Evolutionary conservation across 1,139 yeast genomes (phyloP), one percentile per base, ranked within the genome.

Genomic region (Debaryomyces sp.): DNA sequence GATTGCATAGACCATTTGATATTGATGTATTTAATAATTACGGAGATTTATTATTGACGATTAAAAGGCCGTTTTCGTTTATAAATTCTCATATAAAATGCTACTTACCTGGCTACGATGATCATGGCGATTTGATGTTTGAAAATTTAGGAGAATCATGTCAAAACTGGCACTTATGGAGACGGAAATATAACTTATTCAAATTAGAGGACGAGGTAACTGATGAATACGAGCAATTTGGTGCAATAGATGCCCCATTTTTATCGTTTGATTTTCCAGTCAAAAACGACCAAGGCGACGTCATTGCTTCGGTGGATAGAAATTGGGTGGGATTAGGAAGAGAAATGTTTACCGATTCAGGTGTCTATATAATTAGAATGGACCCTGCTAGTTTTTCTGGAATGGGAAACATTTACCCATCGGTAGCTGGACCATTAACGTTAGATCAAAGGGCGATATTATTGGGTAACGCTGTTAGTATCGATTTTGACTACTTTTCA

Each of bases 311-410:
- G 2, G 92, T 94, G 1, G 96, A 90, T 64, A 79, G 98, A 59
- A 90, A 91, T 66, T 94, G 97, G 95, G 96, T 89, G 4, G 99
- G 99, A 0, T 70, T 94, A 34, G 96, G 96, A 2, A 79, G 97
- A 59, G 99, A 94, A 63, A 69, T 92, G 60, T 87, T 92, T 62
- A 92, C 98, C 0, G 98, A 94, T 66, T 88, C 97, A 0, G 98
- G 98, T 54, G 92, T 90, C 2, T 94, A 94, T 65, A 82, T 91
- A 10, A 70, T 94, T 32, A 71, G 96, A 51, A 87, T 90, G 89
- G 96, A 89, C 58, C 87, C 92, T 1, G 74, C 77, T 10, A 73
- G 85, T 55, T 81, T 84, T 58, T 77, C 70, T 15, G 84, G 81
- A 1, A 62, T 75, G 60, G 79, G 75, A 13, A 66, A 66, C 37